Evolutionary conservation across 495 filamentous ascomycete species (phyloP).

Genomic region (Hypomontagnella submonticulosa): DNA sequence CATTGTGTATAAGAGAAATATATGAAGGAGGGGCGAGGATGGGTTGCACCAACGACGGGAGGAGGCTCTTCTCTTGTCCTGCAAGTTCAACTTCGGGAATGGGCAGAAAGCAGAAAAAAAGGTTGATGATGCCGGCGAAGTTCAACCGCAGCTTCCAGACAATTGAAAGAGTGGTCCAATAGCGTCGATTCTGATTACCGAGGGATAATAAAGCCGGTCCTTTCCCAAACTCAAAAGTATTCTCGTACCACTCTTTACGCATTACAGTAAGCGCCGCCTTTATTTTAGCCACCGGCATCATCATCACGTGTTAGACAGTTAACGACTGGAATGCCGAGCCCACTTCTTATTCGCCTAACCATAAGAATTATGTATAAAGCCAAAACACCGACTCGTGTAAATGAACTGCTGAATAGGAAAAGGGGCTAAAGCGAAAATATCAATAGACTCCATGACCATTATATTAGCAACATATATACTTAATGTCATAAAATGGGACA

Average conservation of each 20-base stretch:
- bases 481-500: too few relatives aligned
- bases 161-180: constrained; percentile 46
- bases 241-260: constrained; percentile 5
- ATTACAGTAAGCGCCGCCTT: not conserved
- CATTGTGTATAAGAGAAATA: constrained; percentile 49
- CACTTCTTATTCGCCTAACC: constrained; percentile 3
- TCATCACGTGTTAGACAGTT: constrained; percentile 30
- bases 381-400: too few relatives aligned
- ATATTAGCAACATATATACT: too few relatives aligned
- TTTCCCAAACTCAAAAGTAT: constrained; percentile 21
- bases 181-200: constrained; percentile 51
- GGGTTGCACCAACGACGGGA: constrained; percentile 31
- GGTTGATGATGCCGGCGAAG: constrained; percentile 47
- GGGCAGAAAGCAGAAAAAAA: constrained; percentile 30
- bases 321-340: constrained; percentile 3
- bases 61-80: constrained; percentile 47
- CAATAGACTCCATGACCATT: too few relatives aligned
- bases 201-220: constrained; percentile 45
- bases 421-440: too few relatives aligned
- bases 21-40: constrained; percentile 26
- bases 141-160: constrained; percentile 46
- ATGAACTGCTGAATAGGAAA: too few relatives aligned
- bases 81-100: constrained; percentile 33
- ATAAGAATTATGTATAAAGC: constrained; percentile 2
- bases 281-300: constrained; percentile 29